These are phyloP conservation scores for Aspergillus terreus DNA, from an alignment of 2,329 filamentous ascomycete genomes.

Conservation along the genomic window DNA sequence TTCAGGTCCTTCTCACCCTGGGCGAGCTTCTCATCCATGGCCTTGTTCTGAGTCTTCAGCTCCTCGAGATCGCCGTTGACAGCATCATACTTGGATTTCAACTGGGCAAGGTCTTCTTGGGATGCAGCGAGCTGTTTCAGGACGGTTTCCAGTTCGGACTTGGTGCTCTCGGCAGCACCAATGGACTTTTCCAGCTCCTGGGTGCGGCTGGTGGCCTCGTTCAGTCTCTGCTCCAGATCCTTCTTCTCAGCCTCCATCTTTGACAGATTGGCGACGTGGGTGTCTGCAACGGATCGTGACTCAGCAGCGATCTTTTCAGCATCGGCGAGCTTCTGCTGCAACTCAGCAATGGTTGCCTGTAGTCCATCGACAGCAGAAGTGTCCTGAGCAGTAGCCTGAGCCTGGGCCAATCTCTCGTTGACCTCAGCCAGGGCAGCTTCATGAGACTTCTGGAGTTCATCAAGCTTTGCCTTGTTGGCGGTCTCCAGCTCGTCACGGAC, in stretches of 20 bases:
- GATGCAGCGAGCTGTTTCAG: conserved; percentile 49
- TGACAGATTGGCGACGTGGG: conserved; percentile 45
- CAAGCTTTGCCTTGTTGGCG: conserved; percentile 33
- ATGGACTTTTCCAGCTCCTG: conserved; percentile 82
- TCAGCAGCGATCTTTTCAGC: conserved; percentile 43
- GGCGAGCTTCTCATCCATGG: conserved; percentile 30
- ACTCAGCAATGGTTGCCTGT: conserved; percentile 43
- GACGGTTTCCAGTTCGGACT: conserved; percentile 63
- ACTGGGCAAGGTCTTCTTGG: conserved; percentile 29
- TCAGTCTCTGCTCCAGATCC: conserved; percentile 41
- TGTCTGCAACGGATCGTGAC: conserved; percentile 41
- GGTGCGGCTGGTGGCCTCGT: conserved; percentile 50
- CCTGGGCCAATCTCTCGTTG: conserved; percentile 33
- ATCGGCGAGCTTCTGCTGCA: conserved; percentile 63
- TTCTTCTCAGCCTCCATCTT: conserved; percentile 41
- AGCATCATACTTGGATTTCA: conserved; percentile 29
- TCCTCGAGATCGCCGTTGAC: conserved; percentile 31
- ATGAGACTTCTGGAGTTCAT: conserved; percentile 34
- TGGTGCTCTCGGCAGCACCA: conserved; percentile 70
- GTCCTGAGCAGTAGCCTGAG: conserved; percentile 34
- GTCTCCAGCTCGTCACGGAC: conserved; percentile 35
- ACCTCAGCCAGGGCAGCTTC: conserved; percentile 29
- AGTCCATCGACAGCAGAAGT: conserved; percentile 34
- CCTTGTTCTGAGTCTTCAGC: conserved; percentile 23
- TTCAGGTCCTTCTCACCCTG: conserved; percentile 35